Percentiles rank a stretch among this genome's conserved stretches.
phyloP scores from a whole-genome alignment of 768 basidiomycete genomes.

The Leccinum boreale region DNA sequence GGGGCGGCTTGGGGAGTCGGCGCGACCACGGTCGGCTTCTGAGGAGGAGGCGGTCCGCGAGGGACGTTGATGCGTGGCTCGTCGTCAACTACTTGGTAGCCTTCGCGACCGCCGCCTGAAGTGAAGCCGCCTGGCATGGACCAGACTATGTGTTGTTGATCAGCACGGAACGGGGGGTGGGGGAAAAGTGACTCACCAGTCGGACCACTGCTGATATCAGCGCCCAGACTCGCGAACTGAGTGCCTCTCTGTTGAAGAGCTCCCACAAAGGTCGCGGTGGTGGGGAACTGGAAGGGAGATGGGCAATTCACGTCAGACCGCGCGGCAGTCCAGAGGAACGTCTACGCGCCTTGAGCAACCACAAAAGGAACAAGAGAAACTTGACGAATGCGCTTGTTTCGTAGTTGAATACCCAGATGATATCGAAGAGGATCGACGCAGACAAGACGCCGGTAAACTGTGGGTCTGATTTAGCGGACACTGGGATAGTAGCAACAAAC shows the following conservation, averaged over 20 bases:
- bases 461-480: background rate
- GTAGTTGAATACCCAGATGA: slow-evolving; percentile 64
- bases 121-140: slow-evolving; percentile 76
- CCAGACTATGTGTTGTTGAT: slow-evolving; percentile 50
- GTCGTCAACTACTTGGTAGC: slow-evolving; percentile 64
- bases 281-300: slow-evolving; percentile 48
- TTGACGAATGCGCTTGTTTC: slow-evolving; percentile 54
- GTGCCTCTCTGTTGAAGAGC: slow-evolving; percentile 57
- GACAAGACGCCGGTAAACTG: slow-evolving; percentile 68
- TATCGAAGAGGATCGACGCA: slow-evolving; percentile 61
- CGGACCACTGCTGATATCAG: slow-evolving; percentile 49
- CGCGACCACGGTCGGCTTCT: slow-evolving; percentile 8
- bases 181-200: slow-evolving; percentile 42
- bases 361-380: slow-evolving; percentile 51
- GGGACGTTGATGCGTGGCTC: slow-evolving; percentile 21
- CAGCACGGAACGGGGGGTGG: background rate
- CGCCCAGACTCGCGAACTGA: slow-evolving; percentile 48
- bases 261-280: slow-evolving; percentile 48
- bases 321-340: background rate
- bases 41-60: slow-evolving; percentile 15
- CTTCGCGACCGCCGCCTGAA: slow-evolving; percentile 43
- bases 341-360: slow-evolving; percentile 53
- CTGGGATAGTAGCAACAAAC: background rate
- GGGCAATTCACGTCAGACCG: background rate
- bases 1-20: slow-evolving; percentile 16